Conservation (phyloP, 257 asterid genomes). For the Datura wrightii region DNA sequence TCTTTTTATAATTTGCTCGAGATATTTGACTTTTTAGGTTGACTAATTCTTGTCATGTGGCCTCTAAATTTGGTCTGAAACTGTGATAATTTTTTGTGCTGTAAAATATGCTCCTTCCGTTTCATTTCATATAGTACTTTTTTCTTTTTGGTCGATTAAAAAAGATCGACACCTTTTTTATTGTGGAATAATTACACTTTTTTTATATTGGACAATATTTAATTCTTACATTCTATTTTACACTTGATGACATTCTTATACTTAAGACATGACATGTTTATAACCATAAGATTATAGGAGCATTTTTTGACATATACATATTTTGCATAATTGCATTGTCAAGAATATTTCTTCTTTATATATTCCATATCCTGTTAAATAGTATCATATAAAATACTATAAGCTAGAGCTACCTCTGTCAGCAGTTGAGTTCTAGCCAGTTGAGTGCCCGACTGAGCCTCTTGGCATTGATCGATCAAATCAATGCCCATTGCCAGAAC, state of each 20-base stretch:
- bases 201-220: background rate
- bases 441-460: constrained; percentile 29
- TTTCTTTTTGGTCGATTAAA: too few species aligned
- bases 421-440: background rate
- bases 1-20: too few species aligned
- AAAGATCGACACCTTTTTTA: too few species aligned
- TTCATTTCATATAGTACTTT: too few species aligned
- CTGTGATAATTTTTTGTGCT: background rate
- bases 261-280: background rate
- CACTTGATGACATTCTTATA: background rate
- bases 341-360: background rate
- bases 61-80: too few species aligned
- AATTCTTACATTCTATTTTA: background rate
- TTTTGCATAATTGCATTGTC: background rate
- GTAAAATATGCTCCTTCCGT: background rate
- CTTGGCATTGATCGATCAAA: constrained; percentile 74
- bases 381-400: background rate
- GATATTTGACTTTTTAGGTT: too few species aligned
- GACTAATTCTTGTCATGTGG: too few species aligned
- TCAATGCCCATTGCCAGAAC: constrained; percentile 78
- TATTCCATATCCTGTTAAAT: background rate
- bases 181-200: background rate
- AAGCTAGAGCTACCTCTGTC: background rate
- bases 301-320: background rate
- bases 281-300: background rate